A percentile compares a stretch with the other conserved stretches of the same genome.
These are phyloP conservation scores for Ceraceosorus guamensis DNA, from an alignment of 1,284 basidiomycete genomes.

Conservation along the genomic window DNA sequence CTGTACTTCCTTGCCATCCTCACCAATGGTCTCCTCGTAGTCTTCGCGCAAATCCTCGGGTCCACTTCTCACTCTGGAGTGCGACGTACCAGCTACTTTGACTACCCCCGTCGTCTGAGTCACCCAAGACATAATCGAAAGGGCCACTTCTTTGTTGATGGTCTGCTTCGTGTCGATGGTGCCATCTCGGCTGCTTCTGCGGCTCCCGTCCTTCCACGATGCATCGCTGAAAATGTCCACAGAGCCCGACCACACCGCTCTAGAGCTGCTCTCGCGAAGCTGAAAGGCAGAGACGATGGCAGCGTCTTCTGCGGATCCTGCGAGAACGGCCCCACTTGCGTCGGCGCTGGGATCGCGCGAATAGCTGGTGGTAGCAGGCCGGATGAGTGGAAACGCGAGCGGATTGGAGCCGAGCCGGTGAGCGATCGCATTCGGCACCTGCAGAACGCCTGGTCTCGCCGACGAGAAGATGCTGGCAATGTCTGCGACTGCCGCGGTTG, in stretches of 20 bases:
- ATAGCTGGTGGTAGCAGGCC: slow-evolving; percentile 59
- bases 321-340: too few relatives aligned
- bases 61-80: slow-evolving; percentile 60
- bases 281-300: slow-evolving; percentile 80
- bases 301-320: slow-evolving; percentile 59
- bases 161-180: slow-evolving; percentile 26
- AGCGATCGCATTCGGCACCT: slow-evolving; percentile 56
- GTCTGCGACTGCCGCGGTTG: too few relatives aligned
- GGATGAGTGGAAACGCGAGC: slow-evolving; percentile 70
- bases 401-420: slow-evolving; percentile 73
- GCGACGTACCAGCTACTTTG: slow-evolving; percentile 67
- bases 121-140: slow-evolving; percentile 75
- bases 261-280: slow-evolving; percentile 61
- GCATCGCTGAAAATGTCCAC: slow-evolving; percentile 64
- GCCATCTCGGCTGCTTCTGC: slow-evolving; percentile 56
- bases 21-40: slow-evolving; percentile 36
- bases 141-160: slow-evolving; percentile 62
- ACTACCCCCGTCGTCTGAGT: slow-evolving; percentile 81
- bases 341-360: slow-evolving; percentile 59
- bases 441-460: not conserved
- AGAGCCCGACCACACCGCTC: slow-evolving; percentile 54
- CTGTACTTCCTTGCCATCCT: slow-evolving; percentile 51
- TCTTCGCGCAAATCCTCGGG: slow-evolving; percentile 27
- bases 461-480: slow-evolving; percentile 14
- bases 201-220: slow-evolving; percentile 7